Evolutionary conservation across 495 filamentous ascomycete genomes (phyloP).

Genomic region (Penicillium diatomitis): DNA sequence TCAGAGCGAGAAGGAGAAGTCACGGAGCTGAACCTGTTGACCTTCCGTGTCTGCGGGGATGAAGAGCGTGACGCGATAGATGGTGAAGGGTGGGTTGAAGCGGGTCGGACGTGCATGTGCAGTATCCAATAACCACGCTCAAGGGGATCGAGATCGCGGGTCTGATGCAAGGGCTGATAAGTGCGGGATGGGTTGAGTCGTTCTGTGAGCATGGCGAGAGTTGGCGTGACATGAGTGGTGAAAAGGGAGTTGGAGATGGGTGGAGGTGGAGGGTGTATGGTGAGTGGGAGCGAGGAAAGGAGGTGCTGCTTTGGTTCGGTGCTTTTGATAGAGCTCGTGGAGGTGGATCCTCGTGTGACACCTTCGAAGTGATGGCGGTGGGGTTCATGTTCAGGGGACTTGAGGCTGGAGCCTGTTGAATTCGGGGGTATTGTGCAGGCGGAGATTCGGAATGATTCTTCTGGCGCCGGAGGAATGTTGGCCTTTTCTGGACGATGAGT

Average conservation of each 20-base stretch:
- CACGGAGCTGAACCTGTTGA: background rate
- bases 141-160: conserved; percentile 40
- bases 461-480: background rate
- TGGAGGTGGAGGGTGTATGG: conserved; percentile 40
- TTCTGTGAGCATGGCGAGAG: conserved; percentile 41
- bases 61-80: no score
- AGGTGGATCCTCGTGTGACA: no score
- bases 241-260: conserved; percentile 30
- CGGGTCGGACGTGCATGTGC: conserved; percentile 24
- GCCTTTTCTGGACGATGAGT: background rate
- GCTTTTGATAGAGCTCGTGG: no score
- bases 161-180: conserved; percentile 43
- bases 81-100: background rate
- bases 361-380: no score
- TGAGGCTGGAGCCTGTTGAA: no score
- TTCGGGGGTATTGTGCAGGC: no score
- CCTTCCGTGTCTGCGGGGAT: no score
- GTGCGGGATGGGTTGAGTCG: conserved; percentile 41
- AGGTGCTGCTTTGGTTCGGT: background rate
- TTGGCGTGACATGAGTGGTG: conserved; percentile 45
- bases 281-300: conserved; percentile 13
- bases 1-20: background rate
- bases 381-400: no score
- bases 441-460: no score
- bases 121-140: conserved; percentile 67